A percentile compares a stretch with the other conserved stretches of the same genome.
Conservation (phyloP, 2,329 filamentous ascomycete species). For the Zymoseptoria crescenta region DNA sequence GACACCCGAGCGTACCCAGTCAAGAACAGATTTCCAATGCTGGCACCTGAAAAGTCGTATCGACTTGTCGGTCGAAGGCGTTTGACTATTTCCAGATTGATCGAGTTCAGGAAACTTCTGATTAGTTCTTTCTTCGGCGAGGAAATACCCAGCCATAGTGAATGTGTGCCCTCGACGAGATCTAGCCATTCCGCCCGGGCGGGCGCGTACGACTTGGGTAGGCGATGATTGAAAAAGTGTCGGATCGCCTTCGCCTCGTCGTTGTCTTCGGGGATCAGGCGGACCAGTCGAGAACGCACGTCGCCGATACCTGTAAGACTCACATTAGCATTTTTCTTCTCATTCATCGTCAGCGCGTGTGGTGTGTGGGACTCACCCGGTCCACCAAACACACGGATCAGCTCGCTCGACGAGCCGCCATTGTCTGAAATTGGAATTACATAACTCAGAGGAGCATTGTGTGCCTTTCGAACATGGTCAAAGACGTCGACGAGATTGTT, state of each 20-base stretch:
- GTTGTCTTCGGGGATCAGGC: constrained; percentile 66
- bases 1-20: constrained; percentile 35
- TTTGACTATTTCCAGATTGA: constrained; percentile 45
- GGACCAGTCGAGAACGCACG: constrained; percentile 65
- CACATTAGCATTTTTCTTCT: constrained; percentile 2
- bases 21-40: constrained; percentile 45
- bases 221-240: constrained; percentile 76
- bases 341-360: not conserved
- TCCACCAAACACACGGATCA: constrained; percentile 90
- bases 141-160: constrained; percentile 57
- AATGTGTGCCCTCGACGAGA: constrained; percentile 75
- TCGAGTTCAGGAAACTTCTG: constrained; percentile 42
- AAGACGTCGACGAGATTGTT: constrained; percentile 93
- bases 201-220: constrained; percentile 52
- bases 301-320: constrained; percentile 55
- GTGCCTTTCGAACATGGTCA: constrained; percentile 51
- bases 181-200: constrained; percentile 78
- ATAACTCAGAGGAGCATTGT: constrained; percentile 64
- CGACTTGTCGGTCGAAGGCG: constrained; percentile 38
- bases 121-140: constrained; percentile 46
- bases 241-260: constrained; percentile 67
- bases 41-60: constrained; percentile 44
- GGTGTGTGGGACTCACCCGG: constrained; percentile 52
- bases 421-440: constrained; percentile 96
- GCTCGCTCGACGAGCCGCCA: constrained; percentile 84